Percentiles rank a stretch among this genome's conserved stretches.
Evolutionary conservation across 192 early-diverging fungal genomes (phyloP).

Genomic region (Dispira parvispora): DNA sequence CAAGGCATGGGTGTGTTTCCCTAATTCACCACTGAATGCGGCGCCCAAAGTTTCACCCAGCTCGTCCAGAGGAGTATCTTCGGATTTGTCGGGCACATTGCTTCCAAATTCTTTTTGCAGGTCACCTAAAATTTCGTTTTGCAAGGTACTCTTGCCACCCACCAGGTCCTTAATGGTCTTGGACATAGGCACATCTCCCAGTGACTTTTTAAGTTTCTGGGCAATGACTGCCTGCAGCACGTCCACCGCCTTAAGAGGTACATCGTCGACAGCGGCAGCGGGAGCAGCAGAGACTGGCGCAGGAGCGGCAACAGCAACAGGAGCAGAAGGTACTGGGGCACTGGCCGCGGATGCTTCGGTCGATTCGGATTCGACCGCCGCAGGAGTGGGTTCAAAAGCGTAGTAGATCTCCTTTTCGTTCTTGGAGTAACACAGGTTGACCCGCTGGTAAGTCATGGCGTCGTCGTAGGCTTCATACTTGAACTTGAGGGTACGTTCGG

Average conservation of each 20-base stretch:
- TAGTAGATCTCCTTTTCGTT: slow-evolving; percentile 91
- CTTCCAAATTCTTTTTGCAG: slow-evolving; percentile 80
- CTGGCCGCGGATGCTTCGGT: slow-evolving; percentile 30
- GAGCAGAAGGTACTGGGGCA: slow-evolving; percentile 23
- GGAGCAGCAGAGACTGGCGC: slow-evolving; percentile 32
- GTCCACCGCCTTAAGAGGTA: slow-evolving; percentile 65
- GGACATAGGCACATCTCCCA: slow-evolving; percentile 47
- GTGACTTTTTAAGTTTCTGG: slow-evolving; percentile 76
- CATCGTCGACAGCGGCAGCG: slow-evolving; percentile 54
- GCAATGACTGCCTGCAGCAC: slow-evolving; percentile 70
- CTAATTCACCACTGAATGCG: slow-evolving; percentile 48
- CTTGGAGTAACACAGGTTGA: slow-evolving; percentile 78
- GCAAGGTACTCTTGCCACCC: slow-evolving; percentile 88
- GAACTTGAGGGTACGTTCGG: slow-evolving; percentile 80
- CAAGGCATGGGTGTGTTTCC: slow-evolving; percentile 60
- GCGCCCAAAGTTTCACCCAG: slow-evolving; percentile 47
- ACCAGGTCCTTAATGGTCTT: slow-evolving; percentile 78
- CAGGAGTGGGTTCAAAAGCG: slow-evolving; percentile 55
- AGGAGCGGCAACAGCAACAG: slow-evolving; percentile 34
- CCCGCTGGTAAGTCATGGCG: slow-evolving; percentile 76
- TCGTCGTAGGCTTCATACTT: slow-evolving; percentile 95
- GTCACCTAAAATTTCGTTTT: slow-evolving; percentile 94
- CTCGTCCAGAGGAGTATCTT: slow-evolving; percentile 75
- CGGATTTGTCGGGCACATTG: slow-evolving; percentile 74
- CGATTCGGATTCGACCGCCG: slow-evolving; percentile 25